Evolutionary conservation across 179 eudicot species (phyloP), one percentile per base, ranked within the genome.

Genomic region (Nepenthes alata): DNA sequence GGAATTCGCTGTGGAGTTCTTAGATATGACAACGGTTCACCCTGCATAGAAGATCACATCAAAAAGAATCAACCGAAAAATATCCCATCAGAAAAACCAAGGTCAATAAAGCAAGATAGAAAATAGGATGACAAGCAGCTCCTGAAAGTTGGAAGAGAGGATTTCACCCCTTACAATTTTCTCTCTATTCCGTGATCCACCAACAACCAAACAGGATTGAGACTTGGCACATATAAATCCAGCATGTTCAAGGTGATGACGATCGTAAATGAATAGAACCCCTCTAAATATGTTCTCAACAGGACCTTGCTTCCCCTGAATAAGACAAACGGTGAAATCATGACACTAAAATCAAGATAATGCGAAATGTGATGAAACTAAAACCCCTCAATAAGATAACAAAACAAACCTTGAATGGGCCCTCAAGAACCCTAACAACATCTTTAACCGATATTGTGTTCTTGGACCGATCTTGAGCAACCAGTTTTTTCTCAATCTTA

Each of bases 241-340:
- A 56, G 99, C 99, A 72, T 94, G 99, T 78, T 90, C 99, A 53
- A 87, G 97, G 70, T 94, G 99, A 74, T 89, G 97, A 9, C 99
- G 90, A 69, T 94, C 97, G 50, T 59, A 85, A 60, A 94, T 74
- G 72, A 94, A 94, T 44, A 94, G 64, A 55, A 85, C 72, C 59
- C 97, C 95, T 68, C 77, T 80, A 72, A 50, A 87, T 14, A 94
- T 90, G 74, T 94, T 97, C 68, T 93, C 97, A 53, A 94, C 94
- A 39, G 99, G 95, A 61, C 99, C 99, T 81, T 93, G 98, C 65
- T 87, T 90, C 25, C 97, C 97, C 98, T 93, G 78, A 45, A 70
- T 16, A 66, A 51, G 47, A 64, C 8, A 69, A 52, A 37, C 2
- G 1, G 14, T 65, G 16, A 57, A 37, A 36, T 37, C n/a, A 35